phyloP scores from a whole-genome alignment of 2,329 filamentous ascomycete species.

The Scorias spongiosa region DNA sequence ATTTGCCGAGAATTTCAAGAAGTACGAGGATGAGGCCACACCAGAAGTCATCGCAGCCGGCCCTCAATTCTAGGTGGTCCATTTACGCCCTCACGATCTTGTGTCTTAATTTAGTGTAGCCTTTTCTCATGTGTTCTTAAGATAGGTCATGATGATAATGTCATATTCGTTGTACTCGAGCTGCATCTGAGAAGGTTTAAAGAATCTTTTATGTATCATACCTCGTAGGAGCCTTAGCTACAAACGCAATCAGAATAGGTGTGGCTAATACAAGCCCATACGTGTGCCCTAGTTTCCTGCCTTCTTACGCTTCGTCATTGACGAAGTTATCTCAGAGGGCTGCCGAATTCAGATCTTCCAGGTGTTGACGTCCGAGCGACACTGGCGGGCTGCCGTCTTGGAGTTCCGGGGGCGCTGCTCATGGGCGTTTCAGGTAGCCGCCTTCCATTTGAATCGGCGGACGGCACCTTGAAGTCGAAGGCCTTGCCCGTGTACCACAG shows the following conservation, averaged over 20 bases:
- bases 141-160: no score
- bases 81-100: background rate
- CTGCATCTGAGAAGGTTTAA: no score
- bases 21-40: constrained; percentile 67
- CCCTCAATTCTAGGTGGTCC: constrained; percentile 11
- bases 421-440: constrained; percentile 12
- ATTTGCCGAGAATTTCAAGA: constrained; percentile 96
- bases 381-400: constrained; percentile 10
- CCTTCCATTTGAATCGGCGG: constrained; percentile 7
- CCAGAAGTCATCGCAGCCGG: constrained; percentile 31
- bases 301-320: no score
- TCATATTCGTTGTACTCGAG: no score
- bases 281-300: no score
- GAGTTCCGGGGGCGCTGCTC: constrained; percentile 19
- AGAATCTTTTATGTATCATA: no score
- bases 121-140: no score
- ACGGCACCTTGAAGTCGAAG: constrained; percentile 29
- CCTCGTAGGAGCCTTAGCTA: no score
- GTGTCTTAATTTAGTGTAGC: no score
- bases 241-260: no score
- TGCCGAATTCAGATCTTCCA: constrained; percentile 16
- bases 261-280: no score
- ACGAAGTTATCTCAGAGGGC: constrained; percentile 16
- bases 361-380: constrained; percentile 10
- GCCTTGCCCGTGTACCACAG: constrained; percentile 56